These are phyloP conservation scores for Osmozyma mogii DNA, from an alignment of 805 yeast species.

Conservation along the genomic window DNA sequence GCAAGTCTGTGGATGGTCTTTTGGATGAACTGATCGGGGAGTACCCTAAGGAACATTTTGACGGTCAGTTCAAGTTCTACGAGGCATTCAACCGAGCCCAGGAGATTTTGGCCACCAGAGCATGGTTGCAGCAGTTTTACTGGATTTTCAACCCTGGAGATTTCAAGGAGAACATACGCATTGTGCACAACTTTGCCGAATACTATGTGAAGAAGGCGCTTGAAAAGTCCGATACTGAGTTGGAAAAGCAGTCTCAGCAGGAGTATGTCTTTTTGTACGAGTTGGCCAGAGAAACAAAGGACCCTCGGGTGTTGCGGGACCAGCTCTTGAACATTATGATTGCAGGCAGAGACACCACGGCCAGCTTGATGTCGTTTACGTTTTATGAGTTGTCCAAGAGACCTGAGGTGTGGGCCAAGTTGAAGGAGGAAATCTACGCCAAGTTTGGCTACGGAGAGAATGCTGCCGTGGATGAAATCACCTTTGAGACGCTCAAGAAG, in stretches of 20 bases:
- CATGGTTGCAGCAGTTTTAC: conserved; percentile 8
- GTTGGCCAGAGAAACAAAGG: conserved; percentile 5
- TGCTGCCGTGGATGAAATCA: conserved; percentile 16
- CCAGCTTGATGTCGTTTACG: conserved; percentile 22
- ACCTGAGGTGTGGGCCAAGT: conserved; percentile 21
- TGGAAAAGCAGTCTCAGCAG: conserved; percentile 3
- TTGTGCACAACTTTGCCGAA: conserved; percentile 7
- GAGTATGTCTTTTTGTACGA: conserved; percentile 8
- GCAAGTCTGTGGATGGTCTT: conserved; percentile 6
- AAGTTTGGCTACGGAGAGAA: conserved; percentile 19
- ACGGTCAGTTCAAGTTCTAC: conserved; percentile 6
- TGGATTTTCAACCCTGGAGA: conserved; percentile 1
- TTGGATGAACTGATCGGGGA: conserved; percentile 3
- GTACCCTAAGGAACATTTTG: conserved; percentile 4
- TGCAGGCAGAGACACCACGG: conserved; percentile 33
- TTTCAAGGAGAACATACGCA: conserved; percentile 1
- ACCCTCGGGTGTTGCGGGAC: conserved; percentile 8
- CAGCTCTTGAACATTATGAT: conserved; percentile 10
- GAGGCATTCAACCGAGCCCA: conserved; percentile 8
- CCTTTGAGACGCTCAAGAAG: conserved; percentile 26
- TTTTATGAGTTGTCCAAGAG: conserved; percentile 26
- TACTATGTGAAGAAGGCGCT: conserved; percentile 7
- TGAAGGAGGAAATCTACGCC: conserved; percentile 19
- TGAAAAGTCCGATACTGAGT: conserved; percentile 3
- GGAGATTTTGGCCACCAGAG: conserved; percentile 5